These are phyloP conservation scores for Podospora tetraspora DNA, from an alignment of 495 filamentous ascomycete species.

Conservation along the genomic window DNA sequence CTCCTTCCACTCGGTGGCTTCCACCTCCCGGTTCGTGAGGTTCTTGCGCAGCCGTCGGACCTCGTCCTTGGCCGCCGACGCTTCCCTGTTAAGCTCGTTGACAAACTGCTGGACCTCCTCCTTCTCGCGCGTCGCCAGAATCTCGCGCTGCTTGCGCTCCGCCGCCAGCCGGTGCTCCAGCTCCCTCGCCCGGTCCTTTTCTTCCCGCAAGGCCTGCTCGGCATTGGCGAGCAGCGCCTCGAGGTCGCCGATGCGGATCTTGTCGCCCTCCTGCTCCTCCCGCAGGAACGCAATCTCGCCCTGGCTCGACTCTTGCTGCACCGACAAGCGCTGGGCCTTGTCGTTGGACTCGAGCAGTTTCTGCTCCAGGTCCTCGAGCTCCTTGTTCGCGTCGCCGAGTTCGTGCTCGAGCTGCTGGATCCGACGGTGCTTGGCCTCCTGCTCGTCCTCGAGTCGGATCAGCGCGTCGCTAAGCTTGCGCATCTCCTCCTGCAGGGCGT, in stretches of 20 bases:
- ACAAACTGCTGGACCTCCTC: constrained; percentile 70
- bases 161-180: constrained; percentile 70
- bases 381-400: constrained; percentile 65
- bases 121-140: constrained; percentile 79
- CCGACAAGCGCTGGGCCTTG: constrained; percentile 76
- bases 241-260: constrained; percentile 93
- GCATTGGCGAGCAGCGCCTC: constrained; percentile 72
- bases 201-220: constrained; percentile 66
- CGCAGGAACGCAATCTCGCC: constrained; percentile 91
- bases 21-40: constrained; percentile 77
- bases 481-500: constrained; percentile 83
- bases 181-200: constrained; percentile 72
- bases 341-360: constrained; percentile 72
- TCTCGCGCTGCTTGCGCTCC: constrained; percentile 80
- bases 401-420: constrained; percentile 72
- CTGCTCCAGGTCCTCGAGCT: constrained; percentile 71
- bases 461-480: constrained; percentile 80
- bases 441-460: constrained; percentile 80
- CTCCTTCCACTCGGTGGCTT: constrained; percentile 84
- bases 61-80: constrained; percentile 79
- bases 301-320: constrained; percentile 89
- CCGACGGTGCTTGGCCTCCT: constrained; percentile 54
- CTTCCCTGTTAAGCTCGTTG: constrained; percentile 79
- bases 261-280: constrained; percentile 95
- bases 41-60: constrained; percentile 71